Percentiles rank a stretch among this genome's conserved stretches.
Evolutionary conservation across 495 filamentous ascomycete genomes (phyloP).

Genomic region (Xylaria flabelliformis): DNA sequence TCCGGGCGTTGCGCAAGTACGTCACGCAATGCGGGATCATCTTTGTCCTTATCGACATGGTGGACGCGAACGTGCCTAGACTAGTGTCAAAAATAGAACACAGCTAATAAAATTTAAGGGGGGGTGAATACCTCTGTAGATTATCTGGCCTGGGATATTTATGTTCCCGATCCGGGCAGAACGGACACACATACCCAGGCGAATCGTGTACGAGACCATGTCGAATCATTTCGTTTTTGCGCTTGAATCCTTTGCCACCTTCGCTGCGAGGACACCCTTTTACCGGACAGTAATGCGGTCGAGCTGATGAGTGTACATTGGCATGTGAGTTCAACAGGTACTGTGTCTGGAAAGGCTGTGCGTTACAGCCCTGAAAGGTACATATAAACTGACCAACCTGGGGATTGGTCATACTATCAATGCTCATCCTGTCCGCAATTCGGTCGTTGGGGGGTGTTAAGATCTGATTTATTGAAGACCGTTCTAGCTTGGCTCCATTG

Average conservation of each 20-base stretch:
- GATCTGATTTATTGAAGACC: constrained; percentile 35
- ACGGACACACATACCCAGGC: constrained; percentile 96
- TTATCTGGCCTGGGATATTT: constrained; percentile 97
- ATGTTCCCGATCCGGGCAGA: constrained; percentile 94
- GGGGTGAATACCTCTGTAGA: constrained; percentile 80
- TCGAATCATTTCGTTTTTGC: constrained; percentile 99
- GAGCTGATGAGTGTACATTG: constrained; percentile 90
- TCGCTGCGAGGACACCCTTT: constrained; percentile 77
- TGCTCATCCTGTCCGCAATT: constrained; percentile 57
- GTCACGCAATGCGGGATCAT: constrained; percentile 78
- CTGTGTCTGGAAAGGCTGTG: constrained; percentile 91
- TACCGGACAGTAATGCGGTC: constrained; percentile 91
- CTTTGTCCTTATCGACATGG: constrained; percentile 84
- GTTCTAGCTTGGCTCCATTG: constrained; percentile 42
- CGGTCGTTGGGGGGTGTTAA: constrained; percentile 47
- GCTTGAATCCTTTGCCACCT: constrained; percentile 94
- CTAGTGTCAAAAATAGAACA: constrained; percentile 30
- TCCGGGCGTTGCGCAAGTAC: constrained; percentile 84
- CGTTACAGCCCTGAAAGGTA: constrained; percentile 68
- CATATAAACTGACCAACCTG: constrained; percentile 53
- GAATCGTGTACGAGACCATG: constrained; percentile 95
- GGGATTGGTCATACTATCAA: constrained; percentile 55
- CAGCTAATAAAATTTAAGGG: constrained; percentile 3
- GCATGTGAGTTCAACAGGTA: constrained; percentile 84
- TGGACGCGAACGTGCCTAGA: constrained; percentile 86